These are phyloP conservation scores for Fragaria iinumae DNA, from an alignment of 306 rosid genomes.

Conservation along the genomic window DNA sequence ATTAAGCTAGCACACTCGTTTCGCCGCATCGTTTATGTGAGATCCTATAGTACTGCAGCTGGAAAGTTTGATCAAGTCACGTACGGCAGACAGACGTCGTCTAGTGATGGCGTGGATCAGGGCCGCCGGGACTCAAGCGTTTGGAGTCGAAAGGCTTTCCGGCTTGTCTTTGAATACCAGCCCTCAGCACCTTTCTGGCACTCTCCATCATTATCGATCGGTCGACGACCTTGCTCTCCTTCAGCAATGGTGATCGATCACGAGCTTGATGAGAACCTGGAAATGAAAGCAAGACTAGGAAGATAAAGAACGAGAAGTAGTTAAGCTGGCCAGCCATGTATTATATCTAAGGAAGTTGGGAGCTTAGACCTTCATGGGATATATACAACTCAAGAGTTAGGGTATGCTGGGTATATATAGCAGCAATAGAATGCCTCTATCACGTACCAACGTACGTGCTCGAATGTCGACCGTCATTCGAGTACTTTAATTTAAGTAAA, in stretches of 20 bases:
- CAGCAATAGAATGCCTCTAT: neutral
- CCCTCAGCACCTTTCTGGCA: constrained; percentile 26
- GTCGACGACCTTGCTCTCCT: neutral
- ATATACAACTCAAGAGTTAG: neutral
- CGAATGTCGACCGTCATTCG: neutral
- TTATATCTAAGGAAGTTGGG: neutral
- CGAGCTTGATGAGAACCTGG: constrained; percentile 23
- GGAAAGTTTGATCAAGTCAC: neutral
- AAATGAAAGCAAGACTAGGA: constrained; percentile 11
- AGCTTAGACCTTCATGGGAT: neutral
- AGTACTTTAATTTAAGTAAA: neutral
- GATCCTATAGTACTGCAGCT: too few relatives aligned
- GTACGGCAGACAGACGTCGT: neutral
- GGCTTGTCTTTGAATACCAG: constrained; percentile 22
- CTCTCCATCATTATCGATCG: constrained; percentile 6
- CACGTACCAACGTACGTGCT: neutral
- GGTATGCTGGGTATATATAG: neutral
- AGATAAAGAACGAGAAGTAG: constrained; percentile 7
- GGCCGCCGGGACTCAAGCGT: constrained; percentile 40
- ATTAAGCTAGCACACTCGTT: neutral
- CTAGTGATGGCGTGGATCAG: constrained; percentile 42
- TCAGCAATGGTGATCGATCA: neutral
- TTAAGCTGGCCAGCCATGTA: neutral
- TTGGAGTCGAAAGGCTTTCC: constrained; percentile 16
- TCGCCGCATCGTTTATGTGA: neutral